Evolutionary conservation across 192 early-diverging fungal genomes (phyloP), one percentile per base, ranked within the genome.

Genomic region (Diversispora eburnea): DNA sequence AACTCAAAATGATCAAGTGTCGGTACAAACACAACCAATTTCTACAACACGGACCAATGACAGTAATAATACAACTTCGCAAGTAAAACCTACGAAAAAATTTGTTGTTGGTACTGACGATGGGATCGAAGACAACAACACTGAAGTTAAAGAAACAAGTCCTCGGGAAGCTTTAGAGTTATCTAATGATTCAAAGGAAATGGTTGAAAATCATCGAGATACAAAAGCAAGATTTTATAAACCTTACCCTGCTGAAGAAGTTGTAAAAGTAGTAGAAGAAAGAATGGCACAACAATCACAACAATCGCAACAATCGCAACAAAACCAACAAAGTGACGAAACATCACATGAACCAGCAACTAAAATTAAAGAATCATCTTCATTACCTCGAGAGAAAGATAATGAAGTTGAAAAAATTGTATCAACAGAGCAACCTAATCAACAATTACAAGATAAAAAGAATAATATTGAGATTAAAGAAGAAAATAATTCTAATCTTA

Each of bases 231-330:
- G 42, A 41, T 64, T 9, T 64, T 15, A 39, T 42, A 64, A 64
- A 64, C 62, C 62, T 64, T 64, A 64, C 43, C 62, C 62, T 13
- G 39, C 39, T 42, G 62, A 64, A 13, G 62, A 64, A 64, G 9
- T 64, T 15, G 62, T 12, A 13, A 64, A 64, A 64, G 13, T 13
- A 8, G 25, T 42, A 15, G 42, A 19, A 15, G n/a, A 64, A 64
- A 64, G 39, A 64, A 39, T 42, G n/a, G n/a, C 39, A 42, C 42
- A 15, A 45, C 25, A 64, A 33, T 33, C 2, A 33, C 25, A 33
- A 33, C 25, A 33, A 33, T 33, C 25, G 2, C 25, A 33, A 33
- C 25, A 33, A 33, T 33, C 25, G 12, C 19, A 48, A 67, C 65
- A 67, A 48, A 45, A 67, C 15, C 45, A 47, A 49, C 19, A 22